phyloP scores from a whole-genome alignment of 2,329 filamentous ascomycete genomes.

The Coniochaeta prunicola region DNA sequence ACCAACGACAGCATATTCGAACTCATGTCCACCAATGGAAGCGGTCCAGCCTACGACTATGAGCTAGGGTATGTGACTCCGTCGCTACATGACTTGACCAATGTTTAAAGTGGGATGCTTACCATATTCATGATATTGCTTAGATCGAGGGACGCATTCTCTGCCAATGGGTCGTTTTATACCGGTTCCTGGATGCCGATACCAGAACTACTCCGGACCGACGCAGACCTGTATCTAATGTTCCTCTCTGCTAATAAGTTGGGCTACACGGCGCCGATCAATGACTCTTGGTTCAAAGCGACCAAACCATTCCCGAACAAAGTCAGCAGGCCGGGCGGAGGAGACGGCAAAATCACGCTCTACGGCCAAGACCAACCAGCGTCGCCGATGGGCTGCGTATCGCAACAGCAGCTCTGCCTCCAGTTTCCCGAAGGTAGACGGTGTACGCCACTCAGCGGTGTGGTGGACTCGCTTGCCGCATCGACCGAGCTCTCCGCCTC shows the following conservation, averaged over 20 bases:
- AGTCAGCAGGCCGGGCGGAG: background rate
- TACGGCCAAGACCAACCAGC: background rate
- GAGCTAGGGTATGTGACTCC: background rate
- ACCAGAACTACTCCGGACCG: background rate
- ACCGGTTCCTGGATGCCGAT: background rate
- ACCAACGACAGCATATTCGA: background rate
- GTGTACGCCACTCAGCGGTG: background rate
- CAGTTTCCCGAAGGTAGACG: background rate
- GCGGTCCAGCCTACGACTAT: background rate
- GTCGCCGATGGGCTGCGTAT: background rate
- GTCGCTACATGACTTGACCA: background rate
- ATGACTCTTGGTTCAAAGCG: slow-evolving; percentile 6
- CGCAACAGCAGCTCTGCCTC: background rate
- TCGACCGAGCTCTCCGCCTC: background rate
- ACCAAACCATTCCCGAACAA: background rate
- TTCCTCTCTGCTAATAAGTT: slow-evolving; percentile 6
- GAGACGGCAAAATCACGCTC: background rate
- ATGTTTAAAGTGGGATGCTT: background rate
- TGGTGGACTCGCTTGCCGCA: background rate
- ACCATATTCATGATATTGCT: background rate
- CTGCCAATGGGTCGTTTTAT: slow-evolving; percentile 1
- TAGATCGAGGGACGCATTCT: background rate
- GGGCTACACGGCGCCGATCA: background rate
- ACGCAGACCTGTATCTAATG: slow-evolving; percentile 4
- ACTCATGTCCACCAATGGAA: background rate